These are phyloP conservation scores for Chimonanthus praecox DNA, from an alignment of 164 flowering plant species.

Conservation along the genomic window DNA sequence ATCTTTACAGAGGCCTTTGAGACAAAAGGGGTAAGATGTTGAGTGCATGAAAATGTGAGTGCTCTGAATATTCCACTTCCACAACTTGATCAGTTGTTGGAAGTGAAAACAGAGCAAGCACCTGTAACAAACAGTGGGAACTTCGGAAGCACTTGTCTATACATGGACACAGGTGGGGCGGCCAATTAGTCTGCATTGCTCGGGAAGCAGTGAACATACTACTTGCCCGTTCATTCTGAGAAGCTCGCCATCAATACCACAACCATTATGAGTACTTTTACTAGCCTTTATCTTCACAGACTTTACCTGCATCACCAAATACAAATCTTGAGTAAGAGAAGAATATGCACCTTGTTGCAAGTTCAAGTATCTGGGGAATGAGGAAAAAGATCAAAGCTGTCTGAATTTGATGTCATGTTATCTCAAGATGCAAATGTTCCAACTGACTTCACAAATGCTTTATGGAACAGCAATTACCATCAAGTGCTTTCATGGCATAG, in stretches of 20 bases:
- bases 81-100: slow-evolving; percentile 20
- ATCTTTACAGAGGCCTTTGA: slow-evolving; percentile 7
- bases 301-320: slow-evolving; percentile 59
- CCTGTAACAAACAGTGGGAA: neutral
- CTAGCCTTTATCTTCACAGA: slow-evolving; percentile 78
- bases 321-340: no score
- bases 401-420: no score
- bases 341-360: no score
- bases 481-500: no score
- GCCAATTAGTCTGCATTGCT: slow-evolving; percentile 96
- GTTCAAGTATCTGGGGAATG: no score
- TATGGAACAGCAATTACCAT: no score
- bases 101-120: slow-evolving; percentile 21
- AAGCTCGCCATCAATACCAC: slow-evolving; percentile 97
- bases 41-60: slow-evolving; percentile 9
- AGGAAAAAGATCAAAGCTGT: no score
- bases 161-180: slow-evolving; percentile 35
- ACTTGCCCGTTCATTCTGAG: slow-evolving; percentile 72
- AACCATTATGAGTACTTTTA: slow-evolving; percentile 63
- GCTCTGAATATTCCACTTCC: slow-evolving; percentile 26
- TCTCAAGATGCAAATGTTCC: no score
- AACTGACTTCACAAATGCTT: no score
- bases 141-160: slow-evolving; percentile 12
- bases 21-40: neutral
- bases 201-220: slow-evolving; percentile 77